Base-by-base conservation (phyloP, 176 grass and related monocot species). In the Carex pumila region DNA sequence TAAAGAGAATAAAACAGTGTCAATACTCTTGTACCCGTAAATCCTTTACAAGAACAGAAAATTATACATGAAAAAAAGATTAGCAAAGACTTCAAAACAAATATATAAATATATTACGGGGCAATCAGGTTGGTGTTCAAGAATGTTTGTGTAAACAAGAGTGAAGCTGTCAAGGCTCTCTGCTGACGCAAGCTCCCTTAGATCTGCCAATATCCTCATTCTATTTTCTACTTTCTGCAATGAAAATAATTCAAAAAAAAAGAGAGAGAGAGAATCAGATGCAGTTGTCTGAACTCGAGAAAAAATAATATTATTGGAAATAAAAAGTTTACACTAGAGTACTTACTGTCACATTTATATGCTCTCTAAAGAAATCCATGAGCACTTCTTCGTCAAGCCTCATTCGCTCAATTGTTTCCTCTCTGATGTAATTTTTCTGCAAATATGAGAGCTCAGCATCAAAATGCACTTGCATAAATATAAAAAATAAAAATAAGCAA, bases 121-220 rank as follows among this genome's bases (percentile, higher is more conserved):
- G 87, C 97, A 99, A 83, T 99, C 97, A 79, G 97, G 86, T 84
- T 99, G 97, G 90, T 99, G 93, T 87, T 99, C 97, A 62, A 99
- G 88, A 85, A 99, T 99, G 86, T 94, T 94, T 65, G 93, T 99
- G 62, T 99, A 99, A 74, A 99, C 90, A 49, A 99, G 90, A 84
- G 97, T 99, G 80, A 99, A 96, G 85, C 81, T 96, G 79, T 99
- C 97, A 82, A 99, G 86, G 89, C 93, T 94, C 88, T 96, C 97
- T 84, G 97, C 97, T 80, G 97, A 99, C 85, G 90, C 97, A 59
- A 99, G 88, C 84, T 99, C 97, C 78, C 93, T 96, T 43, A 99
- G 88, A 99, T 99, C 97, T 80, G 86, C 91, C 73, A 99, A 69
- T 89, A 96, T 92, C 29, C 93, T 91, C 49, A 99, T 88, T 89